Base-by-base conservation (phyloP, 129 eudicot genomes). In the Oenanthe sinensis region DNA sequence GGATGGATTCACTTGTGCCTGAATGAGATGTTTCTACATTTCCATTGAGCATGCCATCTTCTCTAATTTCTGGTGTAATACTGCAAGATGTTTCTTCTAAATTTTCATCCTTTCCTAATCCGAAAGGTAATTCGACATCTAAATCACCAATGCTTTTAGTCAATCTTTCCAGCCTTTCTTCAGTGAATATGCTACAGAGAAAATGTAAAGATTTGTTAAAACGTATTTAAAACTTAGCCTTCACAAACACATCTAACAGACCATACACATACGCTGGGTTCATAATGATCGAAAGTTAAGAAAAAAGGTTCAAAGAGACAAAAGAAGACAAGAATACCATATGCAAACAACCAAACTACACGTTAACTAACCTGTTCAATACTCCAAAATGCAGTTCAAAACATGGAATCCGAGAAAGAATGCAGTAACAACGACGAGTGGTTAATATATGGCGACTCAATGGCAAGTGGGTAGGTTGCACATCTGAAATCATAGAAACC, bases 331-430 rank as follows among this genome's bases (percentile, higher is more conserved):
- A n/a, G 30, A 73, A 39, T 79, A 52, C 69, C 54, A 74, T 39
- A 65, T 79, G 77, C 54, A 74, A 76, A 62, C 28, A 5, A 42
- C 63, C 76, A 62, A 48, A 5, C 50, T 16, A 45, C 50, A 36
- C 0, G 33, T 20, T 24, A 10, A 74, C 84, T 75, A 43, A 96
- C 99, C 99, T 96, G 84, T 92, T 92, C 86, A 96, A 62, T 50
- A 96, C 97, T 47, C 96, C 97, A 84, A 92, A 96, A 89, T 96
- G 99, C 75, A 96, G 89, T 82, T 96, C 97, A 47, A 92, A 96
- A 84, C 88, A 90, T 19, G 99, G 99, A 87, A 96, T 89, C 81
- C 99, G 85, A 24, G 99, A 87, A 78, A 96, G 95, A 85, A 96
- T 86, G 88, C 99, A 96, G 79, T 96, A 96, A 85, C 99, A 96